Evolutionary conservation across 805 yeast genomes (phyloP).

Genomic region (Saturnispora zaruensis): DNA sequence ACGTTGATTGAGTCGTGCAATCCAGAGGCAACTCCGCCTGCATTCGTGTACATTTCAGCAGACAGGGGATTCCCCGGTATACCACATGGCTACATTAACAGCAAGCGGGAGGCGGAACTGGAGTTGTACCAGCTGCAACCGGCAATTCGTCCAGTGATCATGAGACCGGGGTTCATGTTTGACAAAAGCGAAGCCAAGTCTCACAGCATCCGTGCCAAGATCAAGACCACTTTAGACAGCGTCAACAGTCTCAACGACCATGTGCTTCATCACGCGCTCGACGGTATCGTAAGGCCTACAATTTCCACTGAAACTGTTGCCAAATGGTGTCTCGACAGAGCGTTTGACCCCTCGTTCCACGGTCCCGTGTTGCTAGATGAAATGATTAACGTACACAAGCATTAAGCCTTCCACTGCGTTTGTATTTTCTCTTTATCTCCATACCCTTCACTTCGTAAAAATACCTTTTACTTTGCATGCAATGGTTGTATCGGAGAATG

Average conservation of each 20-base stretch:
- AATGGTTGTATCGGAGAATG: background rate
- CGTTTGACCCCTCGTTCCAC: constrained; percentile 39
- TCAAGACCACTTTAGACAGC: constrained; percentile 36
- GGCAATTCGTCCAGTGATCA: constrained; percentile 49
- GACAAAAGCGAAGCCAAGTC: constrained; percentile 36
- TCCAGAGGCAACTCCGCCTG: constrained; percentile 12
- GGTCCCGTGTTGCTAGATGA: constrained; percentile 58
- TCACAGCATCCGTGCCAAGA: constrained; percentile 25
- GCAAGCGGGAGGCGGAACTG: constrained; percentile 72
- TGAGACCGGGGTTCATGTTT: constrained; percentile 81
- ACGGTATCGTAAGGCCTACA: constrained; percentile 49
- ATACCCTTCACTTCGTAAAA: background rate
- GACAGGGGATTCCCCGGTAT: constrained; percentile 60
- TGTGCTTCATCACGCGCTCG: constrained; percentile 36
- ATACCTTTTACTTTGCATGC: background rate
- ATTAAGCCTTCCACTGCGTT: background rate
- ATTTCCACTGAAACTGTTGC: constrained; percentile 67
- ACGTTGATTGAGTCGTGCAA: constrained; percentile 30
- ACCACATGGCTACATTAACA: constrained; percentile 61
- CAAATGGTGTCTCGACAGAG: constrained; percentile 42
- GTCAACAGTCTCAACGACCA: constrained; percentile 37
- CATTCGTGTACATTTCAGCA: constrained; percentile 75
- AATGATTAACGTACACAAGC: constrained; percentile 22
- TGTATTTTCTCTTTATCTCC: background rate
- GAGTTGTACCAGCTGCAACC: constrained; percentile 35